Base-by-base conservation (phyloP, 306 rosid species). In the Urtica urens region DNA sequence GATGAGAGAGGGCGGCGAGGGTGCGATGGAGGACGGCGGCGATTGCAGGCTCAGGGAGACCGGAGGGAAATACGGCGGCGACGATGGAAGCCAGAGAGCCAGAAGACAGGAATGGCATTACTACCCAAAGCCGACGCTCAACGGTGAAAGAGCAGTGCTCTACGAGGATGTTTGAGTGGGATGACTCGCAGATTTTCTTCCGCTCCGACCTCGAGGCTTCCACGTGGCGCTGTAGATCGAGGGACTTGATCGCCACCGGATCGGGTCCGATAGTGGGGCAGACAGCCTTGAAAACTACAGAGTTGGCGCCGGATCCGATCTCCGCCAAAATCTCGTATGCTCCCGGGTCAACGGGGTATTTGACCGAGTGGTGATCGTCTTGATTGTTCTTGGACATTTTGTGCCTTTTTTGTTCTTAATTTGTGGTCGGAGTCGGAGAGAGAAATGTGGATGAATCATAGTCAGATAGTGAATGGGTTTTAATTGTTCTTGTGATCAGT, bases 101-200 rank as follows among this genome's bases (percentile, higher is more conserved):
- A 1, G 61, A 77, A 1, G 77, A 73, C 93, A 74, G 73, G 71
- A 73, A 78, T 0, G 83, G 86, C 83, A 79, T 86, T 5, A 86
- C 88, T 8, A 81, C 83, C 96, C 93, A 81, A 13, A 72, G 79
- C 14, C 72, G 51, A 19, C 17, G 65, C 24, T 57, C 63, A 0
- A 69, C 72, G 0, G 68, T 71, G 78, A 86, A 86, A n/a, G 78
- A 81, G 38, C 86, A 76, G 29, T 73, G 79, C 4, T 82, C 66
- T 16, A 37, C 71, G 37, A 86, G 79, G 23, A 78, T 58, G 49
- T 86, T 81, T 0, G 83, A 83, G 54, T 76, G 93, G 4, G 72
- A 74, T 23, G 81, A 79, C 14, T 71, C 74, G 0, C 80, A 70
- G 1, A 76, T 49, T 1, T 73, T 64, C 24, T 64, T 69, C 13